Percentiles rank a stretch among this genome's conserved stretches.
Evolutionary conservation across 108 stramenopile genomes (phyloP).

Genomic region (Nitzschia inconspicua): DNA sequence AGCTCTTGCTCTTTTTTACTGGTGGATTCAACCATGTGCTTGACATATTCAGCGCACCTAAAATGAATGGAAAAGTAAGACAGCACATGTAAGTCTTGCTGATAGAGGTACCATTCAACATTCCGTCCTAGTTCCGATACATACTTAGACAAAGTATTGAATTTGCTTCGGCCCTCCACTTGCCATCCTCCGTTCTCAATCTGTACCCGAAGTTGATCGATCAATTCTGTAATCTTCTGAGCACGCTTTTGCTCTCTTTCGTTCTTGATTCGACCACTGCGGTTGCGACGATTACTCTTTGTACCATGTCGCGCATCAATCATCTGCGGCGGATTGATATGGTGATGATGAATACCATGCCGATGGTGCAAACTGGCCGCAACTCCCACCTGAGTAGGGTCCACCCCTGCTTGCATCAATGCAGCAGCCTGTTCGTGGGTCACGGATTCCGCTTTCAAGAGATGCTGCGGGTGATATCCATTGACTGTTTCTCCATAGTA

Average conservation of each 20-base stretch:
- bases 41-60: conserved; percentile 77
- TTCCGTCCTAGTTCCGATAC: too few relatives aligned
- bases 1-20: conserved; percentile 63
- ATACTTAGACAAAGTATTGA: conserved; percentile 79
- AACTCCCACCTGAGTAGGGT: neutral
- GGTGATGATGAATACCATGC: conserved; percentile 3
- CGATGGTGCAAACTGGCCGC: neutral
- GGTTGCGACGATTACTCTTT: conserved; percentile 17
- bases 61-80: too few relatives aligned
- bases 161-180: conserved; percentile 78
- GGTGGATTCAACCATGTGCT: conserved; percentile 54
- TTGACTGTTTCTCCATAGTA: conserved; percentile 66
- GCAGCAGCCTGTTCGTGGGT: neutral
- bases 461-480: conserved; percentile 68
- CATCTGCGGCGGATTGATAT: conserved; percentile 14
- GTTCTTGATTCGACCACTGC: conserved; percentile 45
- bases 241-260: conserved; percentile 74
- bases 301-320: conserved; percentile 39
- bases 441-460: conserved; percentile 13
- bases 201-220: conserved; percentile 56
- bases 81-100: too few relatives aligned
- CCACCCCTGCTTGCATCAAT: neutral
- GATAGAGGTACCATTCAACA: too few relatives aligned
- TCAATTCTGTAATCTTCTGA: conserved; percentile 75
- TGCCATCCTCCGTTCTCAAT: conserved; percentile 81